Evolutionary conservation across 305 asterid genomes (phyloP), one percentile per base, ranked within the genome.

Genomic region (Fraxinus dipetala): DNA sequence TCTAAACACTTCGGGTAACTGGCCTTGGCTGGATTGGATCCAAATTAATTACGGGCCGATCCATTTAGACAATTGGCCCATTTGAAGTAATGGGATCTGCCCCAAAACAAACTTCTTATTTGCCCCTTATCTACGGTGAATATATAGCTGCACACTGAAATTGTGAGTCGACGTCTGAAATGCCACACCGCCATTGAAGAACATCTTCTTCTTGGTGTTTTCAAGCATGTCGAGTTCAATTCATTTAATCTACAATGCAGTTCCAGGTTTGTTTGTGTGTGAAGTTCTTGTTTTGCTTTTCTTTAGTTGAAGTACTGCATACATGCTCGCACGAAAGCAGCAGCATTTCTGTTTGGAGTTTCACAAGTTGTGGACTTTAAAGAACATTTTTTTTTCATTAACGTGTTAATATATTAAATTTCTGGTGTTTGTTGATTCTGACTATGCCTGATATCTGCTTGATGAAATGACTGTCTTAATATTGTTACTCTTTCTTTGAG

Each of bases 211-310:
- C 75, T 32, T 75, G 81, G 63, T 80, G 79, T 36, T 54, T 77
- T 43, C 78, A 43, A 85, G 67, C 77, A 89, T 89, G 92, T 84
- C 91, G 40, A 77, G 83, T 83, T 70, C 94, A 43, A 76, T 89
- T 85, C 82, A 89, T 65, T 77, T 87, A 77, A 78, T 85, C 76
- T 83, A 86, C 54, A 79, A 61, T 22, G 78, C 31, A 45, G 38
- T 90, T 84, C 83, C 94, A 76, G 94, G 94, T 91, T 70, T 16
- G 40, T 31, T 26, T 32, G 38, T 31, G 40, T 35, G 24, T 32
- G 38, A 32, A 70, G 24, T 70, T 13, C 43, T 70, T 30, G 76
- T 70, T 70, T 31, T 31, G 45, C 45, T 70, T 32, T 31, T 30
- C 22, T 4, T n/a, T 70, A 14, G 76, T 70, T 70, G 76, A 30